A percentile compares a stretch with the other conserved stretches of the same genome.
Conservation (phyloP, 495 filamentous ascomycete species). For the Aspergillus incahuasiensis region DNA sequence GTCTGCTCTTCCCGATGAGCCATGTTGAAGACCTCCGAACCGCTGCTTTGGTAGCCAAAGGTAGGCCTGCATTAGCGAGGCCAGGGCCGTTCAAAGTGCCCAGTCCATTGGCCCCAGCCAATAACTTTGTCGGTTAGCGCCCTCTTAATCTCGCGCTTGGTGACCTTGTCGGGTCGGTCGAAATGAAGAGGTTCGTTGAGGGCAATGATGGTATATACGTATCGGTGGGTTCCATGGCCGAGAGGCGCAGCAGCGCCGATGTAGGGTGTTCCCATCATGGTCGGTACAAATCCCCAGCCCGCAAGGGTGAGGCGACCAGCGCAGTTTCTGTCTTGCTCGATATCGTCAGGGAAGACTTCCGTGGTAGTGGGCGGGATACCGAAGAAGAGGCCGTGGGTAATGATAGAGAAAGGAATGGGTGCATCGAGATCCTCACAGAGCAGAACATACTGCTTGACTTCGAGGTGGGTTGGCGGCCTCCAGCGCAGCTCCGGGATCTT, state of each 20-base stretch:
- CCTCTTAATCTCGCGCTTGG: constrained; percentile 37
- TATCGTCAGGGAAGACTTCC: constrained; percentile 27
- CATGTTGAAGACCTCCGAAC: background rate
- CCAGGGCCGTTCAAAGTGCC: constrained; percentile 40
- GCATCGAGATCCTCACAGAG: constrained; percentile 49
- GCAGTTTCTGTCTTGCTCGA: constrained; percentile 20
- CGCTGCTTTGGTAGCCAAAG: background rate
- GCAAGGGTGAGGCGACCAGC: constrained; percentile 21
- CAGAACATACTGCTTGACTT: constrained; percentile 45
- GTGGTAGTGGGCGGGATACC: constrained; percentile 34
- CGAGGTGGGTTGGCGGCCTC: constrained; percentile 20
- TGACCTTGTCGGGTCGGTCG: constrained; percentile 25
- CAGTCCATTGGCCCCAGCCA: constrained; percentile 49
- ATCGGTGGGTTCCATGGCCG: constrained; percentile 47
- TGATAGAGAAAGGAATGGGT: constrained; percentile 39
- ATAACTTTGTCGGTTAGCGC: constrained; percentile 45
- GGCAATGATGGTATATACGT: constrained; percentile 47
- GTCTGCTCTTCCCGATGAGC: background rate
- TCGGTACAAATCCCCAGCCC: constrained; percentile 42
- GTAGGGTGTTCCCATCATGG: constrained; percentile 29
- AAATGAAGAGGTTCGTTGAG: constrained; percentile 37
- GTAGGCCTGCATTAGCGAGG: constrained; percentile 6
- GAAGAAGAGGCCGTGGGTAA: constrained; percentile 45
- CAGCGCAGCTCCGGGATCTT: constrained; percentile 39
- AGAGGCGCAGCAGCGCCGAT: constrained; percentile 38